A percentile compares a stretch with the other conserved stretches of the same genome.
phyloP scores from a whole-genome alignment of 169 alveolate genomes.

The Cryptosporidium felis region DNA sequence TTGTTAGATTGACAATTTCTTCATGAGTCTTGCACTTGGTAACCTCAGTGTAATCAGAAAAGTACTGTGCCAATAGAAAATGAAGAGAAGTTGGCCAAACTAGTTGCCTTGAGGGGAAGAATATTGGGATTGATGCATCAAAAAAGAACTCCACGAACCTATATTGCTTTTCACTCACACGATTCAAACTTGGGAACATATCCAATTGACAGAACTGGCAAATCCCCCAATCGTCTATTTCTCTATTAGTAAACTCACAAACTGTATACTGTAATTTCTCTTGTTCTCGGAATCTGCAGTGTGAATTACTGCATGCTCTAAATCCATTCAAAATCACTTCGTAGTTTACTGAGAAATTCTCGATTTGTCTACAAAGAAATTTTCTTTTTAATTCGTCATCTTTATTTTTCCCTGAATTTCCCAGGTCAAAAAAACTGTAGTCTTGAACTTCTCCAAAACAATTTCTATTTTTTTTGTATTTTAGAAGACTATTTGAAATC shows the following conservation, averaged over 20 bases:
- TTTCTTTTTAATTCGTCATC: neutral
- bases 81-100: slow-evolving; percentile 64
- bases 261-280: neutral
- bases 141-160: slow-evolving; percentile 42
- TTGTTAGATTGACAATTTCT: neutral
- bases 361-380: neutral
- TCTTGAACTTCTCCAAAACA: too few species aligned
- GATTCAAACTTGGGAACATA: slow-evolving; percentile 33
- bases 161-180: neutral
- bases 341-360: neutral
- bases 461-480: too few species aligned
- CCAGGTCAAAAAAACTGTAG: too few species aligned
- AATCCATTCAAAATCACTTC: slow-evolving; percentile 5
- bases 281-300: neutral
- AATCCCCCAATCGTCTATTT: slow-evolving; percentile 42
- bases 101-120: slow-evolving; percentile 47
- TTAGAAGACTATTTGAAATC: too few species aligned
- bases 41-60: neutral
- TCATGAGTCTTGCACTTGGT: slow-evolving; percentile 26
- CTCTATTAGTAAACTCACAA: slow-evolving; percentile 24
- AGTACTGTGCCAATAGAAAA: slow-evolving; percentile 44
- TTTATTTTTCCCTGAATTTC: too few species aligned
- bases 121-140: slow-evolving; percentile 32
- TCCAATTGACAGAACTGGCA: slow-evolving; percentile 56
- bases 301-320: slow-evolving; percentile 26